Evolutionary conservation across 768 basidiomycete species (phyloP), one percentile per base, ranked within the genome.

Genomic region (Collybia sp.): DNA sequence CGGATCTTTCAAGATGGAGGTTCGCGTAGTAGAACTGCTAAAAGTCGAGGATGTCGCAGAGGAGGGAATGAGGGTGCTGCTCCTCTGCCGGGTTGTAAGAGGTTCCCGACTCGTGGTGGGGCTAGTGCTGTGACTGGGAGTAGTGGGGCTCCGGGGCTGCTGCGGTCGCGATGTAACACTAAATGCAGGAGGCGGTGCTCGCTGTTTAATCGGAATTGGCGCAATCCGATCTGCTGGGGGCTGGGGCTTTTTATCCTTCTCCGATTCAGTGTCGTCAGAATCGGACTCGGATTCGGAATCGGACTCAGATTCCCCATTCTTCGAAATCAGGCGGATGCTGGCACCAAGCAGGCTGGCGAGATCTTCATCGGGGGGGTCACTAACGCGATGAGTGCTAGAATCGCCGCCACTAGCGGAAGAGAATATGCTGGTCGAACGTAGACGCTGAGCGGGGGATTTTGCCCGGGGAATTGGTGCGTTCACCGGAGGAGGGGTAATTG

Each of bases 151-250:
- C 44, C 55, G 38, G 42, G 55, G 44, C 45, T 56, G 48, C 54
- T 68, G 65, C 16, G 82, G 81, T 16, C 82, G 64, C 15, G 81
- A 82, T 2, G 77, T 80, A 39, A 84, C 82, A 48, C 77, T 78
- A 54, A 84, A 84, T 19, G 80, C 67, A 6, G 79, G 73, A 9
- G 72, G 72, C 3, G 80, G 76, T 40, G 74, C 64, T 30, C 79
- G 72, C 54, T 73, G 68, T 50, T 75, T 78, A 50, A 84, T 82
- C 17, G 75, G 75, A 40, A 82, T 82, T 8, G 82, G 82, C 15
- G 76, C 69, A 43, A 79, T 66, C 8, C 42, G 55, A 39, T 62
- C 56, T 58, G 61, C 46, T 55, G 60, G 49, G 39, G 52, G 40
- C 49, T 46, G 32, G 45, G 41, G n/a, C 30, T 48, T 48, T 31